Percentiles rank a stretch among this genome's conserved stretches.
phyloP scores from a whole-genome alignment of 78 protist species.

The Emiliania huxleyi region DNA sequence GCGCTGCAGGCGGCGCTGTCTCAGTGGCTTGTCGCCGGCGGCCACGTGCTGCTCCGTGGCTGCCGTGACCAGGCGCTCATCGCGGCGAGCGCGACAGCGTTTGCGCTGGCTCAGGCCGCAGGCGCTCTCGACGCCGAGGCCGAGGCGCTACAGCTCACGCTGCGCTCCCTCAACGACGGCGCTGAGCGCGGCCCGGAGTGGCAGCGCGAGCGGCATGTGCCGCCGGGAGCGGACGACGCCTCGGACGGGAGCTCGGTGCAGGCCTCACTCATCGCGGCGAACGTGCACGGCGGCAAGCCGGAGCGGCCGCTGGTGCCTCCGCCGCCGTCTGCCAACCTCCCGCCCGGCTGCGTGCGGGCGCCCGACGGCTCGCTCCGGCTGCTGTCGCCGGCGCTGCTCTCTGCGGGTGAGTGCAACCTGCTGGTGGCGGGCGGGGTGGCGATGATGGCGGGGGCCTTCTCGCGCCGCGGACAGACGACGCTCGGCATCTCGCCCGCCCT shows the following conservation, averaged over 20 bases:
- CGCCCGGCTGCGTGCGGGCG: background rate
- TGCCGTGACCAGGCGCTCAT: too few relatives aligned
- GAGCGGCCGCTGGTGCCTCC: background rate
- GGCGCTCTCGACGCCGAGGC: background rate
- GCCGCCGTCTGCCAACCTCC: too few relatives aligned
- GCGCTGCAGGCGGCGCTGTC: too few relatives aligned
- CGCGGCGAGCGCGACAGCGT: too few relatives aligned
- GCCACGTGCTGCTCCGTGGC: too few relatives aligned
- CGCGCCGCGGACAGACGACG: constrained; percentile 15
- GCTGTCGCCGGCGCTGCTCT: background rate
- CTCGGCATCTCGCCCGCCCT: constrained; percentile 7
- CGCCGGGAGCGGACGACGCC: background rate
- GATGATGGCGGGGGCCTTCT: background rate
- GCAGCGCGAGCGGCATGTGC: background rate
- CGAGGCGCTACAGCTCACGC: background rate
- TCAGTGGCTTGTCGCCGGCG: too few relatives aligned
- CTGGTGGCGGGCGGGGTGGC: background rate
- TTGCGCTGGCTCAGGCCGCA: background rate
- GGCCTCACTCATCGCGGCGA: background rate
- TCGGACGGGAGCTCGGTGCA: background rate
- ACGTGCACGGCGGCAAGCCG: background rate
- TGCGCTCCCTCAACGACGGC: background rate
- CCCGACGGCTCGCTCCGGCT: background rate
- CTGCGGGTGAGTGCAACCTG: background rate
- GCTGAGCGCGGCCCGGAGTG: background rate